Base-by-base conservation (phyloP, 2,329 filamentous ascomycete species). In the Mollisia scopiformis region DNA sequence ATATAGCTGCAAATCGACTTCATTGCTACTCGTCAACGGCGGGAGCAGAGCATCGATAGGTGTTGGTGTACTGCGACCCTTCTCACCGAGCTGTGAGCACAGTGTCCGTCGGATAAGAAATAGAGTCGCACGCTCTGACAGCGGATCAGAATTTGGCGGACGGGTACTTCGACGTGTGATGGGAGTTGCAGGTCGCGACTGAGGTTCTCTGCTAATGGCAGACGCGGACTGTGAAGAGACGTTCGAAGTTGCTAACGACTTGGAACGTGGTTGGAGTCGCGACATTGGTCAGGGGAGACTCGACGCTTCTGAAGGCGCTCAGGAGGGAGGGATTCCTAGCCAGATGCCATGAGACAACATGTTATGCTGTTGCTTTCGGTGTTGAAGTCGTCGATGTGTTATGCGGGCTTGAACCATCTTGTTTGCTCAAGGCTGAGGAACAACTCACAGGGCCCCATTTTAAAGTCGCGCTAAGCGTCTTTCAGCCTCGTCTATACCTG, bases 1-100 rank as follows among this genome's bases (percentile, higher is more conserved):
- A 74, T 98, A 99, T 4, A 99, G 84, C 77, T 99, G 91, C 59
- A 96, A 79, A 75, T 99, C 95, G 62, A 98, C 87, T 69, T 96
- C 92, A 75, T 97, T 96, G 55, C 92, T 93, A 79, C 93, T 97
- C 52, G 94, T 98, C 71, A 99, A 82, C 39, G 93, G 93, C 61
- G 94, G 95, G 49, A 99, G 80, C 46, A 97, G 80, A 68, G 93
- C 90, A 62, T 96, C 88, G 68, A 96, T 88, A 52, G 91, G 85
- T 30, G 78, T 75, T n/a, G 79, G 76, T 16, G 78, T 77, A 63
- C 63, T 70, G 31, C 80, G 80, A 47, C 83, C 84, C 68, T 89
- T 80, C 76, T 90, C 80, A 67, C 80, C 74, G 69, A 76, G 83
- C 68, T 92, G 88, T n/a, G 90, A 84, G 75, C 92, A 97, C 51